phyloP scores from a whole-genome alignment of 768 basidiomycete species.

The Tulasnella calospora region DNA sequence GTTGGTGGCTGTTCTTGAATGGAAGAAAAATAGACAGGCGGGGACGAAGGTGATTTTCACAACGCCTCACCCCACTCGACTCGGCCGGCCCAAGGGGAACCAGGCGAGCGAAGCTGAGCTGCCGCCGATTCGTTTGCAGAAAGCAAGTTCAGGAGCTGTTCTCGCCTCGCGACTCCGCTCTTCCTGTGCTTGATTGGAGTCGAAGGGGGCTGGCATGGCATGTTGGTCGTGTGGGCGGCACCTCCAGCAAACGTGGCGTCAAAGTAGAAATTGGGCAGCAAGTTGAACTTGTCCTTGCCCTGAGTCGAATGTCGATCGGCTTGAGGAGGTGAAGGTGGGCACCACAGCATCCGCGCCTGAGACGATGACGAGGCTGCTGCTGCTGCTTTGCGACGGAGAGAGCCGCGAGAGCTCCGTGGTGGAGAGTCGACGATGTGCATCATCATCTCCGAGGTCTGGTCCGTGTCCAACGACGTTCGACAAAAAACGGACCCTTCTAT shows the following conservation, averaged over 20 bases:
- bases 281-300: constrained; percentile 9
- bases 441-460: not conserved
- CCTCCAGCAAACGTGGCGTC: not conserved
- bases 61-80: constrained; percentile 20
- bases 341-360: not conserved
- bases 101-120: constrained; percentile 8
- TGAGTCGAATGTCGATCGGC: not conserved
- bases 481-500: not conserved
- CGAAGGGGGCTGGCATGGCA: not conserved
- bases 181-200: not conserved
- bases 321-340: constrained; percentile 2
- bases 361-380: not conserved
- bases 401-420: not conserved
- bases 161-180: not conserved
- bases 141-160: not conserved
- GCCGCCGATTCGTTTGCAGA: not conserved
- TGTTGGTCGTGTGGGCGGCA: not conserved
- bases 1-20: not conserved
- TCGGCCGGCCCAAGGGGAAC: not conserved
- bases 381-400: not conserved
- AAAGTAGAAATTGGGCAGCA: constrained; percentile 15
- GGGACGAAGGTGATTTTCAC: not conserved
- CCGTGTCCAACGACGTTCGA: constrained; percentile 13
- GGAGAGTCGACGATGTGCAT: constrained; percentile 7
- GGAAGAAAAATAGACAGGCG: not conserved